Base-by-base conservation (phyloP, 176 grass and related monocot genomes). In the Typha latifolia region DNA sequence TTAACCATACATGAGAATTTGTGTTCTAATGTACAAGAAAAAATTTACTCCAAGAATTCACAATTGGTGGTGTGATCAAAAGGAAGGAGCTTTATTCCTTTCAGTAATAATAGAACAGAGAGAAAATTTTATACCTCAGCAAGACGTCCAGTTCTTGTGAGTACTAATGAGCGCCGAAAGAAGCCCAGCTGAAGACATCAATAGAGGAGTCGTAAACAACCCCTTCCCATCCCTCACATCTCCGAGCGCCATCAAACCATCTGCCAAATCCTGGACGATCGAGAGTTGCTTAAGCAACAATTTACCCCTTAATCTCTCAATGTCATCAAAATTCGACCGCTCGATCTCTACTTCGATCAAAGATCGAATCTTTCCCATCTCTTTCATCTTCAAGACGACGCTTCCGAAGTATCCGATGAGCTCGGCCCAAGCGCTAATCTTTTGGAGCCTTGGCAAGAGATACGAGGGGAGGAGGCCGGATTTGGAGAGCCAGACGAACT, bases 401-500 rank as follows among this genome's bases (percentile, higher is more conserved):
- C 73, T 49, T 12, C 73, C 73, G 21, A 61, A 23, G 63, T 67
- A 76, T 12, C 73, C 73, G 21, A 76, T 57, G 51, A 76, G 63
- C 50, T 76, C 73, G 18, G 63, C 19, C 73, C 73, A 76, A 14
- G 73, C 73, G 64, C 73, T 76, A 21, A 76, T 48, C 64, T 49
- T 67, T 20, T 76, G 73, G 64, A 76, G 51, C 73, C 64, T 63
- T 18, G 49, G 64, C 27, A 51, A 66, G 26, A 26, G 51, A 12
- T 76, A 32, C 11, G 73, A 34, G 3, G 50, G 73, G 51, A 76
- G 26, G 21, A 76, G 73, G 14, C 73, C 73, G 3, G 73, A 18
- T n/a, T 76, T 76, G 32, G 64, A 37, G 20, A 76, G 73, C 73
- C 73, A 76, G 14, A 76, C 73, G 63, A 76, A 76, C 51, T 76